A percentile compares a stretch with the other conserved stretches of the same genome.
Evolutionary conservation across 148 eudicot species (phyloP).

Genomic region (Polygonum aviculare): DNA sequence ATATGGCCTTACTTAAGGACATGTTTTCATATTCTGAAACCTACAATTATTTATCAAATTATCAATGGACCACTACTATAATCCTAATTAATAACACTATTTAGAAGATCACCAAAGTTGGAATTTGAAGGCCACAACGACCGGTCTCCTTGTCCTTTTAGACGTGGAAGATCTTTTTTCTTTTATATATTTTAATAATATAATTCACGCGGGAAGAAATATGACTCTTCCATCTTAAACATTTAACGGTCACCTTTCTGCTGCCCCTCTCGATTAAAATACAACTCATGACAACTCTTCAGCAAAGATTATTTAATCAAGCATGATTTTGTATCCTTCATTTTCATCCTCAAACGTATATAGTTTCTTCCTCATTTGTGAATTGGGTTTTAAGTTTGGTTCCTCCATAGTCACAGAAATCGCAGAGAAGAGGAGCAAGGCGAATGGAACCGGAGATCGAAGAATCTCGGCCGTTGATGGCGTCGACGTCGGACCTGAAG

Average conservation of each 20-base stretch:
- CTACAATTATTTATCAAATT: too few relatives aligned
- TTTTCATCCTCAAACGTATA: background rate
- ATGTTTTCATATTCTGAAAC: too few relatives aligned
- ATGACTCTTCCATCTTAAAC: background rate
- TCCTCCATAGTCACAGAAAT: background rate
- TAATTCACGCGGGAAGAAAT: background rate
- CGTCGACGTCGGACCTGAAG: constrained; percentile 27
- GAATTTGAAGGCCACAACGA: background rate
- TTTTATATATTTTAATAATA: background rate
- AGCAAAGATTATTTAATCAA: background rate
- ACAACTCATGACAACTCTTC: background rate
- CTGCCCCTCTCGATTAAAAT: background rate
- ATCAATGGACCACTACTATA: too few relatives aligned
- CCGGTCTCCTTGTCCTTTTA: background rate
- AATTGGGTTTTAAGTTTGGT: background rate
- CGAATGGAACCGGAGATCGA: background rate
- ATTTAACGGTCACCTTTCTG: background rate
- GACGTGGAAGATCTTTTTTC: background rate
- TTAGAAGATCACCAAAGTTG: background rate
- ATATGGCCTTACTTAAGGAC: too few relatives aligned
- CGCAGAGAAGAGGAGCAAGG: background rate
- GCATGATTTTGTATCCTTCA: background rate
- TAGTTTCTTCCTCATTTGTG: background rate
- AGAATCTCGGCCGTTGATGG: constrained; percentile 15
- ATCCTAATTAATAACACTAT: too few relatives aligned